Percentiles rank a stretch among this genome's conserved stretches.
phyloP scores from a whole-genome alignment of 73 alveolate genomes.

The Symbiodinium pilosum region DNA sequence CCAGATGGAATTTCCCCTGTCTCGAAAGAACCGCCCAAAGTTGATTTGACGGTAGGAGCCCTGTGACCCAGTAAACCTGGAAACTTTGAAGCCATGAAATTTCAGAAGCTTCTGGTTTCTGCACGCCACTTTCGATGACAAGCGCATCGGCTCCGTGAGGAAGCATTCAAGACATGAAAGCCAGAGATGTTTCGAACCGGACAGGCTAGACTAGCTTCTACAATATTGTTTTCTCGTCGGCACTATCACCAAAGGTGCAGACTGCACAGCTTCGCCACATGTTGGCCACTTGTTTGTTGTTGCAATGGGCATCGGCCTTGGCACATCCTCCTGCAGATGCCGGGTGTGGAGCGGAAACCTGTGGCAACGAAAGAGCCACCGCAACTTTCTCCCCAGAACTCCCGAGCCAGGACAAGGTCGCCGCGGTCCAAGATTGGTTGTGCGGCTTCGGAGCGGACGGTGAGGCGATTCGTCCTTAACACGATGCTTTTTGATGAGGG shows the following conservation, averaged over 20 bases:
- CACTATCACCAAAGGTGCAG: background rate
- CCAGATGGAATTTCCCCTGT: no score
- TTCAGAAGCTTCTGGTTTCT: no score
- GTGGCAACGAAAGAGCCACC: background rate
- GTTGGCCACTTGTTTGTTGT: background rate
- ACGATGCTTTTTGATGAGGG: background rate
- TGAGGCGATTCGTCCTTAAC: background rate
- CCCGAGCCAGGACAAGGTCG: background rate
- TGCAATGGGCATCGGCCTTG: background rate
- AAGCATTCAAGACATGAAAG: background rate
- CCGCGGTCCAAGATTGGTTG: background rate
- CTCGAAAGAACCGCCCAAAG: no score
- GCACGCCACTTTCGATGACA: no score
- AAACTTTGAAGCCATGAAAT: no score
- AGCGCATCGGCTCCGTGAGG: no score
- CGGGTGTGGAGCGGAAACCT: background rate
- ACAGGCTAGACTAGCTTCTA: background rate
- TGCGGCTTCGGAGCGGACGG: conserved; percentile 5
- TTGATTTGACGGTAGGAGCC: no score
- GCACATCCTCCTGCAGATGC: background rate
- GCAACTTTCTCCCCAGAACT: background rate
- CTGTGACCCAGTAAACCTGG: no score
- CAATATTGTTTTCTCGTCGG: background rate
- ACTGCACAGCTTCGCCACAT: background rate
- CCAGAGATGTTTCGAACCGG: background rate